Base-by-base conservation (phyloP, 2,329 filamentous ascomycete species). In the Ramichloridium luteum region DNA sequence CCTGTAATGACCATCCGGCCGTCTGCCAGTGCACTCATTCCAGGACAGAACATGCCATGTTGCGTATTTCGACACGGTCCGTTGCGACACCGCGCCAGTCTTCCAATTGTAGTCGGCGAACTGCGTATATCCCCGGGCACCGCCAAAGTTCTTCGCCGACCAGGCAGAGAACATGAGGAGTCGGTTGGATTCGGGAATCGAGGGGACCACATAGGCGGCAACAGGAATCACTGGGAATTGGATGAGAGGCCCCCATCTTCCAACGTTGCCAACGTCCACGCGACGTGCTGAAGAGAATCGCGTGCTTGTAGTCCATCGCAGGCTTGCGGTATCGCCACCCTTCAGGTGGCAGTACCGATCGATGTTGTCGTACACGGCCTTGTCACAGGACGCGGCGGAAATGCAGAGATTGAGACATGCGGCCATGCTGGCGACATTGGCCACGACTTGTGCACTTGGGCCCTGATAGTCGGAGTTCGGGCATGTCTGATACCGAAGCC, bases 21-120 rank as follows among this genome's bases (percentile, higher is more conserved):
- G 5, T 61, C 51, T 11, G 57, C 59, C 33, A 67, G 64, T 4
- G 65, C 49, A 6, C 61, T 65, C 30, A 72, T 67, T 2, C 68
- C 70, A 0, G 70, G 68, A 43, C 68, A 72, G 40, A 70, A 71
- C 67, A 70, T 70, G 43, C 70, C 66, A 40, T 70, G 64, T 3
- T 57, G 40, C 0, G 63, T 70, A 38, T 64, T n/a, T 51, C 4
- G 42, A 40, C 2, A 61, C 33, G 6, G 20, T 28, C 9, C 39
- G 30, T 20, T 29, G 22, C 15, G 39, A 39, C 3, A 39, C 28
- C 5, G 34, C 31, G 6, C 36, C 33, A 4, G 35, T 35, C 4
- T 32, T 31, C 15, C 23, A 39, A 15, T 36, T 34, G 26, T 31
- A 39, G 27, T 39, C 36, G 13, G 36, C 36, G 16, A 36, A 39